Evolutionary conservation across 2,329 filamentous ascomycete species (phyloP), one percentile per base, ranked within the genome.

Genomic region (Botrytis fragariae): DNA sequence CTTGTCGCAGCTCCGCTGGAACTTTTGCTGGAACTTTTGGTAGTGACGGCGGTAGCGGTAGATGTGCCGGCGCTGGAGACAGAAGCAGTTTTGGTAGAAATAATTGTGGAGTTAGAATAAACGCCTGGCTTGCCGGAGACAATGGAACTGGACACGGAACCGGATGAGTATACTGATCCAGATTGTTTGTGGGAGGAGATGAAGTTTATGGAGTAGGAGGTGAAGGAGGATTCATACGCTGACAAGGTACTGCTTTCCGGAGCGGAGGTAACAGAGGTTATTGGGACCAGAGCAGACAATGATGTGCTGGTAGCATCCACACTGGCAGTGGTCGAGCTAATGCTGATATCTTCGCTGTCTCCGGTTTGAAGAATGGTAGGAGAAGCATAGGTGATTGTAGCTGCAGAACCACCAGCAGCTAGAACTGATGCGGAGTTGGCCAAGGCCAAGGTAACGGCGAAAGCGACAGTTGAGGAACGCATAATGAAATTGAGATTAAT

Each of bases 381-480:
- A 42, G 45, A 67, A 32, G 45, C 20, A 59, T 59, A 44, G 44
- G 69, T 59, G 29, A 20, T 20, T 32, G 69, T 57, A 35, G 69
- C 61, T 32, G 61, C 37, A 10, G 61, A 59, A 45, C n/a, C 70
- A 37, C 61, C 61, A n/a, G 61, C 48, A 51, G 71, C 62, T 29
- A 72, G 71, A 48, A 60, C 71, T 64, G 60, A 44, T 65, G 37
- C 45, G 29, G 70, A 64, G 18, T 57, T 68, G 62, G 62, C 44
- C 63, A 67, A 57, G 18, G 70, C 70, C 70, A 72, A 68, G n/a
- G 62, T 45, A 42, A 69, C 25, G 39, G 62, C 71, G 62, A 72
- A 68, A 48, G 54, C 63, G 62, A 72, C 39, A 45, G 71, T 72
- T 32, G 71, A 72, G 22, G 71, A 72, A 72, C 71, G 71, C 71